phyloP scores from a whole-genome alignment of 1,284 basidiomycete species.

The Sparassis latifolia region DNA sequence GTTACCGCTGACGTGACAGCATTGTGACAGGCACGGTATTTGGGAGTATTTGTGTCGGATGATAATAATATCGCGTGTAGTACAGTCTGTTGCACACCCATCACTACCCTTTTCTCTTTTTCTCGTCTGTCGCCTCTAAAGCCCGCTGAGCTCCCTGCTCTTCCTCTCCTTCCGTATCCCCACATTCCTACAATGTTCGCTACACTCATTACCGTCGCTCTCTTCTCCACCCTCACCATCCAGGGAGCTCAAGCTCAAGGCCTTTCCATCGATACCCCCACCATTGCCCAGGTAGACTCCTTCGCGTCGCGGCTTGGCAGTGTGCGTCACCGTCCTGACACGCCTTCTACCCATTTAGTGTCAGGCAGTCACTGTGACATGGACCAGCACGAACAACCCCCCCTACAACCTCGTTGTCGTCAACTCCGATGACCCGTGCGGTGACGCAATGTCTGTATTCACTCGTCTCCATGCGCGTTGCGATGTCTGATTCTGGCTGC shows the following conservation, averaged over 20 bases:
- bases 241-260: slow-evolving; percentile 41
- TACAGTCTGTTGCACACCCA: slow-evolving; percentile 1
- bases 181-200: slow-evolving; percentile 51
- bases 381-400: slow-evolving; percentile 36
- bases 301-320: not conserved
- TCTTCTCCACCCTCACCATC: slow-evolving; percentile 54
- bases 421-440: slow-evolving; percentile 46
- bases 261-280: slow-evolving; percentile 46
- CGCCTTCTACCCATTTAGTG: slow-evolving; percentile 38
- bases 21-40: slow-evolving; percentile 2
- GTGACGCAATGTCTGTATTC: slow-evolving; percentile 47
- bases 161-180: slow-evolving; percentile 13
- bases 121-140: slow-evolving; percentile 20
- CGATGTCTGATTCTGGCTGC: not conserved
- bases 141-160: slow-evolving; percentile 22
- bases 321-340: not conserved
- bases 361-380: slow-evolving; percentile 41
- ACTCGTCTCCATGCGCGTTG: not conserved
- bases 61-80: no score
- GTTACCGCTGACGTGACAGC: not conserved
- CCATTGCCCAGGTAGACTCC: slow-evolving; percentile 44
- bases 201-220: slow-evolving; percentile 66
- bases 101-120: slow-evolving; percentile 13
- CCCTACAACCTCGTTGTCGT: slow-evolving; percentile 62
- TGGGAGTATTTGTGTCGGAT: slow-evolving; percentile 9